A percentile compares a stretch with the other conserved stretches of the same genome.
Evolutionary conservation across 306 rosid species (phyloP).

Genomic region (Lupinus albus): DNA sequence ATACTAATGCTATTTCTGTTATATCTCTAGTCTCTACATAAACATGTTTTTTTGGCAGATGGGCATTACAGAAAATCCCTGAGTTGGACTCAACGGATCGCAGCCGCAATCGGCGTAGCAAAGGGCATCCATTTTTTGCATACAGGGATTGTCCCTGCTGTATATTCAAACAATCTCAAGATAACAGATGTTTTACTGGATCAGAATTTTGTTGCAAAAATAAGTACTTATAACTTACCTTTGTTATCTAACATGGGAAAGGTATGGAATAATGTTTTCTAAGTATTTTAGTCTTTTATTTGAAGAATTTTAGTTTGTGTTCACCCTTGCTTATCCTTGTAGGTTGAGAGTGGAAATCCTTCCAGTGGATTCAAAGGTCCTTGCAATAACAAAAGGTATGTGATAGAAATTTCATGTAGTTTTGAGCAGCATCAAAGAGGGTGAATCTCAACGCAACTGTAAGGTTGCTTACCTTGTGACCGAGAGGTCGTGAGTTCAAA

Average conservation of each 20-base stretch:
- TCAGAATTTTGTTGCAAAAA: constrained; percentile 75
- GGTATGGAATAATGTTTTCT: constrained; percentile 52
- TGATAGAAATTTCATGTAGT: constrained; percentile 34
- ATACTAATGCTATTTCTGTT: constrained; percentile 10
- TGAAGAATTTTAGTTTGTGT: constrained; percentile 24
- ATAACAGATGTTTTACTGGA: constrained; percentile 74
- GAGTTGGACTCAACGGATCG: constrained; percentile 77
- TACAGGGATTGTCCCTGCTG: constrained; percentile 64
- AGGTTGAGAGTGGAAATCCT: constrained; percentile 58
- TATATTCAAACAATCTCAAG: constrained; percentile 63
- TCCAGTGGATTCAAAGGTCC: constrained; percentile 50
- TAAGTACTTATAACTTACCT: constrained; percentile 72
- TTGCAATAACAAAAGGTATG: constrained; percentile 53
- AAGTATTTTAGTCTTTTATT: neutral
- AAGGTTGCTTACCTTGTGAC: too few relatives aligned
- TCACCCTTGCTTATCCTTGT: constrained; percentile 41
- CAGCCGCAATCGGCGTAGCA: constrained; percentile 72
- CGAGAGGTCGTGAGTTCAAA: too few relatives aligned
- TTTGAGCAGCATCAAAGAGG: constrained; percentile 31
- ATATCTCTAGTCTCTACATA: constrained; percentile 11
- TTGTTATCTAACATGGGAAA: constrained; percentile 54
- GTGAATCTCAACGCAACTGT: too few relatives aligned
- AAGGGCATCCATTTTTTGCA: constrained; percentile 84
- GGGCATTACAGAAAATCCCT: constrained; percentile 56
- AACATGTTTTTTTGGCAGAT: constrained; percentile 48